Base-by-base conservation (phyloP, 1,284 basidiomycete species). In the Chondrostereum purpureum region DNA sequence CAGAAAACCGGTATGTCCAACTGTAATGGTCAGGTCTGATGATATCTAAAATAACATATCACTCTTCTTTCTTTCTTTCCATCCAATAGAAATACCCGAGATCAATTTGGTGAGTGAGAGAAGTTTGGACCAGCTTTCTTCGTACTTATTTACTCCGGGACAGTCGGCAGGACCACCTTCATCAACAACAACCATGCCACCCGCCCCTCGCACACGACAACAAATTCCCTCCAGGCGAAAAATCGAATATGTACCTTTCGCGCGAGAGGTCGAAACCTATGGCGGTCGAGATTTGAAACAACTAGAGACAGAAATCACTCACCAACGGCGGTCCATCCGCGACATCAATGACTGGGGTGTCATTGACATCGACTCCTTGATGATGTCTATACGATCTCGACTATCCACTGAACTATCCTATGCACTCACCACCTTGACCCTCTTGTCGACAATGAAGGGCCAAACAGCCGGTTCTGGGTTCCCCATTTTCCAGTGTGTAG, bases 181-280 rank as follows among this genome's bases (percentile, higher is more conserved):
- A 27, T 48, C 53, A 47, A 45, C 53, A 38, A 43, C 56, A 42
- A 42, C 58, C 31, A 59, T 58, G 51, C 49, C 58, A 33, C 45
- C 47, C 24, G 55, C 59, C 22, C 53, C 55, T 41, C 64, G 65
- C 43, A 55, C 68, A 39, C 69, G 68, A 43, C 65, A 66, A 43
- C 77, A 74, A 31, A 31, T 31, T 53, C 65, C 68, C 22, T 67
- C 78, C 27, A 79, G 91, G 48, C 84, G 88, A 56, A 90, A 87
- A 65, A 88, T 98, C 54, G 89, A 93, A 67, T 99, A 98, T 60
- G 71, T 88, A 19, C 95, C 95, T 0, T 68, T 91, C 13, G 78
- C 78, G 8, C 80, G 88, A 19, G 83, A 88, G 46, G 63, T 89
- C 20, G 80, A 87, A n/a, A 84, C 83, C 0, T 72, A 82, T 48